Percentiles rank a stretch among this genome's conserved stretches.
Conservation (phyloP, 495 filamentous ascomycete genomes). For the Trypethelium eluteriae region DNA sequence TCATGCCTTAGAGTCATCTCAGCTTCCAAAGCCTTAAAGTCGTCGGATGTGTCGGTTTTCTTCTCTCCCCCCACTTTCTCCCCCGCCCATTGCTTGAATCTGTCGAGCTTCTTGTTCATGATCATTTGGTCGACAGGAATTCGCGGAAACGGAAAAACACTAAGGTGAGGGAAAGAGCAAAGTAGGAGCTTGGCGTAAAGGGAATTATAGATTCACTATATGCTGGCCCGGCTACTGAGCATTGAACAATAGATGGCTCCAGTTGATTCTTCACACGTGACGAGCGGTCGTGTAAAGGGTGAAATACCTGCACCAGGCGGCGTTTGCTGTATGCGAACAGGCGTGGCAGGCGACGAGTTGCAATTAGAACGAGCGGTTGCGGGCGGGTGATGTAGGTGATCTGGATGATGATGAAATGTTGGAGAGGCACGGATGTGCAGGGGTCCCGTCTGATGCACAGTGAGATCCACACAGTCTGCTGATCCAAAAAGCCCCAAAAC, state of each 20-base stretch:
- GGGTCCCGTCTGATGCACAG: constrained; percentile 1
- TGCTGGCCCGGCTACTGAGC: not conserved
- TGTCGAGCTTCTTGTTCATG: constrained; percentile 91
- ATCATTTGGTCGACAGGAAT: not conserved
- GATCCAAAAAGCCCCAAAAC: not conserved
- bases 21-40: constrained; percentile 86
- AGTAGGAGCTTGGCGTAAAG: not conserved
- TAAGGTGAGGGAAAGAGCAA: not conserved
- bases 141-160: not conserved
- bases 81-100: constrained; percentile 96
- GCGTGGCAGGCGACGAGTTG: no score
- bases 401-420: constrained; percentile 10
- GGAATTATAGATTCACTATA: not conserved
- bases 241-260: not conserved
- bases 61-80: constrained; percentile 93
- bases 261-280: not conserved
- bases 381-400: not conserved
- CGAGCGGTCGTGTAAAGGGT: not conserved
- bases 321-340: no score
- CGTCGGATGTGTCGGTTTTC: constrained; percentile 80
- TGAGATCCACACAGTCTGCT: not conserved
- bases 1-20: constrained; percentile 92
- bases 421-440: constrained; percentile 10
- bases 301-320: not conserved
- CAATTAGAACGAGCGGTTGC: not conserved